These are phyloP conservation scores for Cladosporium velox DNA, from an alignment of 2,329 filamentous ascomycete genomes.

Conservation along the genomic window DNA sequence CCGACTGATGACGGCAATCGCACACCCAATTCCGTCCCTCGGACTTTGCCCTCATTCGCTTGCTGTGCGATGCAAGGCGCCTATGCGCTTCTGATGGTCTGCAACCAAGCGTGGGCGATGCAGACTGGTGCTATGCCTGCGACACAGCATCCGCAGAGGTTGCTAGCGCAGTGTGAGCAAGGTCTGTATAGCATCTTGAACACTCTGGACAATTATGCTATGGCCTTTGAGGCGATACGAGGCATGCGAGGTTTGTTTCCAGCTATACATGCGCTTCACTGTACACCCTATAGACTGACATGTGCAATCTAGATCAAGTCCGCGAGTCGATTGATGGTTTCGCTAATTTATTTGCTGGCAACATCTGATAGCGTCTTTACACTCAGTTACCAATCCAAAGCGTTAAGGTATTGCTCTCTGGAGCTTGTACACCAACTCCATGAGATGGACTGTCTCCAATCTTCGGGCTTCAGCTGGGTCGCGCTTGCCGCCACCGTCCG, in stretches of 20 bases:
- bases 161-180: constrained; percentile 20
- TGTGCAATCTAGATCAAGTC: constrained; percentile 5
- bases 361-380: background rate
- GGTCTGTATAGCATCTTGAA: constrained; percentile 21
- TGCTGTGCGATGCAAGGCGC: constrained; percentile 52
- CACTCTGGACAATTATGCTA: constrained; percentile 24
- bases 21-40: constrained; percentile 28
- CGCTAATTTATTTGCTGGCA: constrained; percentile 11
- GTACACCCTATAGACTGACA: background rate
- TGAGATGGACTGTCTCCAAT: background rate
- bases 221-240: constrained; percentile 25
- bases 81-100: constrained; percentile 51
- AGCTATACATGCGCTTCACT: background rate
- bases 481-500: background rate
- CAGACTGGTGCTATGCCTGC: constrained; percentile 12
- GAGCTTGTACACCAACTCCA: background rate
- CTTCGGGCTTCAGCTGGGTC: background rate
- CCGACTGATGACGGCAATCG: constrained; percentile 33
- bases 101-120: constrained; percentile 21
- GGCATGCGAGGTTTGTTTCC: constrained; percentile 28
- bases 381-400: background rate
- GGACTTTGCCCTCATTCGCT: constrained; percentile 51
- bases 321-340: constrained; percentile 17
- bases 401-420: background rate
- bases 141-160: constrained; percentile 4